Evolutionary conservation across 23 red algal genomes (phyloP).

Genomic region (Porphyridium purpureum): DNA sequence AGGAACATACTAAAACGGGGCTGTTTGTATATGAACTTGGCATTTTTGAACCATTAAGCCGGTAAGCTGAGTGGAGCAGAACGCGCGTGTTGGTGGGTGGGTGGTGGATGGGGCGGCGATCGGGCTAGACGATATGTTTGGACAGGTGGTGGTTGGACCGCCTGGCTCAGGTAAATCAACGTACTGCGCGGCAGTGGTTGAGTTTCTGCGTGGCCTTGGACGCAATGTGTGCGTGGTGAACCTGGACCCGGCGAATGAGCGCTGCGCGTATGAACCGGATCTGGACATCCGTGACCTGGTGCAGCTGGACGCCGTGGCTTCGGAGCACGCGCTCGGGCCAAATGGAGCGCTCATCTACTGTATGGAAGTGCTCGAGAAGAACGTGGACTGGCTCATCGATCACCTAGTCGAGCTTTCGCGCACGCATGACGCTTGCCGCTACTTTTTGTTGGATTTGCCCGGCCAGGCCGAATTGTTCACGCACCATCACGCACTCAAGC

Average conservation of each 20-base stretch:
- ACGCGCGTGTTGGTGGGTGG: too few species aligned
- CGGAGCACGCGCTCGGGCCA: constrained; percentile 43
- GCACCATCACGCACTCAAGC: constrained; percentile 52
- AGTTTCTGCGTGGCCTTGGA: constrained; percentile 2
- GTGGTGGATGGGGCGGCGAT: too few species aligned
- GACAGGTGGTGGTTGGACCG: constrained; percentile 77
- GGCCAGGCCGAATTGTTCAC: constrained; percentile 92
- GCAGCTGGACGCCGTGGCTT: constrained; percentile 12
- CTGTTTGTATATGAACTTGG: too few species aligned
- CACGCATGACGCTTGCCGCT: not conserved
- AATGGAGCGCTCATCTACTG: constrained; percentile 80
- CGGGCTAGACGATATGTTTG: too few species aligned
- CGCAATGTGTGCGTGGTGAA: constrained; percentile 66
- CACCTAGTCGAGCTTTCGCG: not conserved
- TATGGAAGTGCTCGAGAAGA: constrained; percentile 62
- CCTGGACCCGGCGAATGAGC: constrained; percentile 63
- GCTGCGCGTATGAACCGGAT: constrained; percentile 41
- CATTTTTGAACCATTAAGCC: too few species aligned
- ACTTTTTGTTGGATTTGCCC: constrained; percentile 64
- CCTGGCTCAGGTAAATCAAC: constrained; percentile 90
- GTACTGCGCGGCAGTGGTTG: constrained; percentile 69
- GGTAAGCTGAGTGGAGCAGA: too few species aligned
- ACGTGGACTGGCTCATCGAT: constrained; percentile 56
- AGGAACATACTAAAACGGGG: too few species aligned
- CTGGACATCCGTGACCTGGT: constrained; percentile 69